These are phyloP conservation scores for Odonthalia washingtoniensis DNA, from an alignment of 31 red algal species.

Conservation along the genomic window DNA sequence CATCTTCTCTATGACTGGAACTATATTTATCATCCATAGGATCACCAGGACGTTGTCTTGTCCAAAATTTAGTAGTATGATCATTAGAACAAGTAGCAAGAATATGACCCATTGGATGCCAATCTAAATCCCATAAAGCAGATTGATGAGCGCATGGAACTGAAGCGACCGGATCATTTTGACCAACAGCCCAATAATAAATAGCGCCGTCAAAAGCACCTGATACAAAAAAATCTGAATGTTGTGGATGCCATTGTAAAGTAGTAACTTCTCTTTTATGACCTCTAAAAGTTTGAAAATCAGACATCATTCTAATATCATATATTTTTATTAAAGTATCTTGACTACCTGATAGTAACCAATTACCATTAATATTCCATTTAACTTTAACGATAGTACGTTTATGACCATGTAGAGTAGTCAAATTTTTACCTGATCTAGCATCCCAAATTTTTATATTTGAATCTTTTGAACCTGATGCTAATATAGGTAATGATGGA, in stretches of 20 bases:
- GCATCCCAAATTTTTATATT: conserved; percentile 98
- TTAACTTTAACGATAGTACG: conserved; percentile 95
- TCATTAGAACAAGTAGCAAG: conserved; percentile 92
- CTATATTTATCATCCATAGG: conserved; percentile 82
- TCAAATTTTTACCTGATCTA: conserved; percentile 89
- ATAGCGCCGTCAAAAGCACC: conserved; percentile 92
- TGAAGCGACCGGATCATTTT: conserved; percentile 82
- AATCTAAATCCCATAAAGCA: conserved; percentile 95
- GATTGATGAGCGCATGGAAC: conserved; percentile 92
- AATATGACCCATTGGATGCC: conserved; percentile 98
- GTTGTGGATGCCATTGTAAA: conserved; percentile 93
- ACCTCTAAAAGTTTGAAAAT: conserved; percentile 91
- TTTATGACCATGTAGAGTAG: conserved; percentile 97
- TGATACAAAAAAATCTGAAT: conserved; percentile 92
- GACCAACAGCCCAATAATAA: conserved; percentile 90
- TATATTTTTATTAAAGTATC: conserved; percentile 96
- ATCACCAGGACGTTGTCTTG: conserved; percentile 68
- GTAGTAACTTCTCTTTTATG: conserved; percentile 94
- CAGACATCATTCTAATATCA: conserved; percentile 98
- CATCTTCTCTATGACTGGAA: conserved; percentile 26
- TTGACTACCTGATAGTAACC: conserved; percentile 86
- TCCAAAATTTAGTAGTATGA: conserved; percentile 97
- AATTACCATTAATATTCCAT: conserved; percentile 98
- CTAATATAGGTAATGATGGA: conserved; percentile 86
- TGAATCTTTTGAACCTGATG: conserved; percentile 93